These are phyloP conservation scores for Craspedostauros australis DNA, from an alignment of 108 stramenopile genomes.

Conservation along the genomic window DNA sequence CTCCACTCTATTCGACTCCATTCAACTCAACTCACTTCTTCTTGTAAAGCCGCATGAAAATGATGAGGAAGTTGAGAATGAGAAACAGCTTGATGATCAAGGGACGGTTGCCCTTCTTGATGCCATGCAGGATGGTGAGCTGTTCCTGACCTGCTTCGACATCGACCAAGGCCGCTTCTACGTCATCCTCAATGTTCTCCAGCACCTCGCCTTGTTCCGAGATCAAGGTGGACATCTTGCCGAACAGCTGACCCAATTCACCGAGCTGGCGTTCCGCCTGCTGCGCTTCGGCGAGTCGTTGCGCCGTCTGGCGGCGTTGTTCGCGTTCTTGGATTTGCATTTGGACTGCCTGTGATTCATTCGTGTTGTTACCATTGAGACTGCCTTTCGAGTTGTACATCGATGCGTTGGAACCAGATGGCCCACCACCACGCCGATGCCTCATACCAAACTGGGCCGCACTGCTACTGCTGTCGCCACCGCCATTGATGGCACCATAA, in stretches of 20 bases:
- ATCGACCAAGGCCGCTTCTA: conserved; percentile 65
- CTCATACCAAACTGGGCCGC: no score
- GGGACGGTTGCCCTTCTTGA: conserved; percentile 81
- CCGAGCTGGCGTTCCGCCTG: conserved; percentile 70
- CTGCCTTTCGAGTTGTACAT: not conserved
- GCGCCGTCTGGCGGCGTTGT: conserved; percentile 58
- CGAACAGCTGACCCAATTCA: conserved; percentile 62
- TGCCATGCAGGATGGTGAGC: conserved; percentile 59
- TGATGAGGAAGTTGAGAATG: conserved; percentile 74
- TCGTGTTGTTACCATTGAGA: conserved; percentile 24
- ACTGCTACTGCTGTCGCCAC: not conserved
- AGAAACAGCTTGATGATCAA: conserved; percentile 82
- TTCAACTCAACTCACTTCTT: no score
- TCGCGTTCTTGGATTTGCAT: conserved; percentile 61
- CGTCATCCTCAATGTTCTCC: conserved; percentile 86
- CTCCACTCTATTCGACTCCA: no score
- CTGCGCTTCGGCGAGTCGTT: conserved; percentile 59
- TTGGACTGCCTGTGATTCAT: conserved; percentile 28
- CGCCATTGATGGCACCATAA: conserved; percentile 18
- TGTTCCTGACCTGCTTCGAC: conserved; percentile 77
- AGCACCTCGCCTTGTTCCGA: conserved; percentile 69
- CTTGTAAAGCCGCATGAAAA: conserved; percentile 79
- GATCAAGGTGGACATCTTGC: conserved; percentile 73
- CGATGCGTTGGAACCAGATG: conserved; percentile 16
- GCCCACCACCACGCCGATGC: conserved; percentile 19